Conservation (phyloP, 179 eudicot genomes). For the Gypsophila paniculata region DNA sequence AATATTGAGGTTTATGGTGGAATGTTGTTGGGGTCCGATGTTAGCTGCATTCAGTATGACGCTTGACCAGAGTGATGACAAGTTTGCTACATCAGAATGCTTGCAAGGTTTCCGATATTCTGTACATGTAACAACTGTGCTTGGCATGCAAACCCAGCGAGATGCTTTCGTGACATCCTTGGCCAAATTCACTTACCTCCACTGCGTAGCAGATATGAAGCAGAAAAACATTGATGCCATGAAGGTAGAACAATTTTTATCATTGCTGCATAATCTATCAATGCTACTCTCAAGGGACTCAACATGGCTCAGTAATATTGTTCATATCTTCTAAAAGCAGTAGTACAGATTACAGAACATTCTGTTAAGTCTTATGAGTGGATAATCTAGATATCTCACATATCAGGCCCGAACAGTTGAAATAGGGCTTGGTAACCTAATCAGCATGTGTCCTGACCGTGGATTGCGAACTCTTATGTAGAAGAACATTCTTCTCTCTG, state of each 20-base stretch:
- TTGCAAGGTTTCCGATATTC: conserved; percentile 88
- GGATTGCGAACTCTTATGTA: not conserved
- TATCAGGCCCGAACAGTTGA: not conserved
- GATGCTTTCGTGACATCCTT: conserved; percentile 96
- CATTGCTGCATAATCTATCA: too few species aligned
- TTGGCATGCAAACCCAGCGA: conserved; percentile 96
- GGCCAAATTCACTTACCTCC: conserved; percentile 93
- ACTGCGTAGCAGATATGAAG: conserved; percentile 93
- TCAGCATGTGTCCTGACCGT: not conserved
- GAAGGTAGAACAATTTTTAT: conserved; percentile 46
- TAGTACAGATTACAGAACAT: not conserved
- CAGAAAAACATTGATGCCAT: conserved; percentile 96
- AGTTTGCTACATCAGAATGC: conserved; percentile 74
- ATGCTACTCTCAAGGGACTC: not conserved
- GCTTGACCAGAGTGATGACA: conserved; percentile 94
- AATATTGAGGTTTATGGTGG: conserved; percentile 93
- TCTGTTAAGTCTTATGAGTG: not conserved
- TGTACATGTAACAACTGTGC: conserved; percentile 85
- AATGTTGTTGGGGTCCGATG: conserved; percentile 99
- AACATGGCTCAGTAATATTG: not conserved
- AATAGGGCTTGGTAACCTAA: not conserved
- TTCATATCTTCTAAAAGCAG: conserved; percentile 5
- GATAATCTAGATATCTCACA: not conserved
- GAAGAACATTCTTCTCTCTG: not conserved
- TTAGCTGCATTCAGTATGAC: conserved; percentile 98